Percentiles rank a stretch among this genome's conserved stretches.
Conservation (phyloP, 139 green algal species). For the Astrephomene gubernaculifera region DNA sequence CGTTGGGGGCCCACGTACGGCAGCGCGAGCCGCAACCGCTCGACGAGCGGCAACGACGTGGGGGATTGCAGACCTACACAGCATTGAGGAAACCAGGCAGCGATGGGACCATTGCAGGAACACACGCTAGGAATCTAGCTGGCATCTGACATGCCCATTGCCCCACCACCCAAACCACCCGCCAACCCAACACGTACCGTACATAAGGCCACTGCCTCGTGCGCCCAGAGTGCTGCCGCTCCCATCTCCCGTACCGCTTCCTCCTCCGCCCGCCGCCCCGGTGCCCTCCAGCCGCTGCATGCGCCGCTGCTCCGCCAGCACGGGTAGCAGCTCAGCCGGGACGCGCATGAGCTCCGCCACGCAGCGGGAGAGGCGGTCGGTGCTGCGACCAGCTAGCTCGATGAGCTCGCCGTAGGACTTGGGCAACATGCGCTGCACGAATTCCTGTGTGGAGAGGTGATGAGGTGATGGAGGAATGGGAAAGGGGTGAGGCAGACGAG, state of each 20-base stretch:
- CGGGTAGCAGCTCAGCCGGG: conserved; percentile 20
- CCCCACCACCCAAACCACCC: too few relatives aligned
- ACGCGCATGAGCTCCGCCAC: conserved; percentile 11
- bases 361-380: conserved; percentile 13
- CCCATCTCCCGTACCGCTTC: too few relatives aligned
- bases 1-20: not conserved
- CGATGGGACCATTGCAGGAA: too few relatives aligned
- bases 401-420: not conserved
- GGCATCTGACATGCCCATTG: too few relatives aligned
- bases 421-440: conserved; percentile 28
- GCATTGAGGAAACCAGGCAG: too few relatives aligned
- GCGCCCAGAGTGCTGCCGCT: too few relatives aligned
- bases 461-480: too few relatives aligned
- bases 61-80: not conserved
- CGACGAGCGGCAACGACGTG: not conserved
- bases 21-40: not conserved
- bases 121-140: too few relatives aligned
- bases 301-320: conserved; percentile 9
- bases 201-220: too few relatives aligned
- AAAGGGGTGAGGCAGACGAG: too few relatives aligned
- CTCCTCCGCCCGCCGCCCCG: not conserved
- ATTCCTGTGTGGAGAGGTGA: not conserved
- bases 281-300: not conserved
- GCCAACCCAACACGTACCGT: too few relatives aligned
- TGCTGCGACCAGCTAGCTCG: not conserved